phyloP scores from a whole-genome alignment of 73 alveolate genomes.

The Tetrahymena borealis region DNA sequence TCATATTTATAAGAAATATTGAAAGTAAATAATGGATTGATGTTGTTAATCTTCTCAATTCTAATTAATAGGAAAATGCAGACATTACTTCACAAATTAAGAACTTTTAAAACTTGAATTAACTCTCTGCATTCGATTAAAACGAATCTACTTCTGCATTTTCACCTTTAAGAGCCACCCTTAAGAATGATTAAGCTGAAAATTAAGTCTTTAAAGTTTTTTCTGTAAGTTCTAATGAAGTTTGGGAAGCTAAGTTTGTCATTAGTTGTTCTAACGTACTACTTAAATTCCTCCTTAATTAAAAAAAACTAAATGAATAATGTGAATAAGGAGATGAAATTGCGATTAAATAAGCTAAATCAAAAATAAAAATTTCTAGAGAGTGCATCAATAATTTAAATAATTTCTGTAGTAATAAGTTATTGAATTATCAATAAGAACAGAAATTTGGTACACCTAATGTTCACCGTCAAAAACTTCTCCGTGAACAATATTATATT shows the following conservation, averaged over 20 bases:
- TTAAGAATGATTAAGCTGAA: slow-evolving; percentile 23
- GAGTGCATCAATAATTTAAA: slow-evolving; percentile 29
- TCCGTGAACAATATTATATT: slow-evolving; percentile 25
- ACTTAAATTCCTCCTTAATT: slow-evolving; percentile 14
- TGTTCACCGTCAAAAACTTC: slow-evolving; percentile 5
- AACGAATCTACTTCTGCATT: slow-evolving; percentile 1
- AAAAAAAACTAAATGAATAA: background rate
- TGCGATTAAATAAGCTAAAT: background rate
- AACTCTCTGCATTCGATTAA: background rate
- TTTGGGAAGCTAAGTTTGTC: slow-evolving; percentile 39
- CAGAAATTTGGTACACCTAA: slow-evolving; percentile 37
- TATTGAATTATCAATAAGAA: slow-evolving; percentile 30
- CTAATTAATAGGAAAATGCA: background rate
- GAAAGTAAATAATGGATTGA: background rate
- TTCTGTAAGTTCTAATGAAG: slow-evolving; percentile 29
- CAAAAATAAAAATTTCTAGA: slow-evolving; percentile 26
- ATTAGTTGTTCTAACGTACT: slow-evolving; percentile 28
- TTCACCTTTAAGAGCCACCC: background rate
- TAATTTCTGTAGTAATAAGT: slow-evolving; percentile 14
- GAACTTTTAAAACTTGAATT: slow-evolving; percentile 3
- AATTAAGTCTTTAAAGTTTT: slow-evolving; percentile 28
- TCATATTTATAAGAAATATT: slow-evolving; percentile 5
- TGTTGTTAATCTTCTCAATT: background rate
- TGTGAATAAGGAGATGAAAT: slow-evolving; percentile 23
- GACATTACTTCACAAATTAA: background rate